Percentiles rank a stretch among this genome's conserved stretches.
phyloP scores from a whole-genome alignment of 768 basidiomycete species.

The Leccinum longicurvipes region DNA sequence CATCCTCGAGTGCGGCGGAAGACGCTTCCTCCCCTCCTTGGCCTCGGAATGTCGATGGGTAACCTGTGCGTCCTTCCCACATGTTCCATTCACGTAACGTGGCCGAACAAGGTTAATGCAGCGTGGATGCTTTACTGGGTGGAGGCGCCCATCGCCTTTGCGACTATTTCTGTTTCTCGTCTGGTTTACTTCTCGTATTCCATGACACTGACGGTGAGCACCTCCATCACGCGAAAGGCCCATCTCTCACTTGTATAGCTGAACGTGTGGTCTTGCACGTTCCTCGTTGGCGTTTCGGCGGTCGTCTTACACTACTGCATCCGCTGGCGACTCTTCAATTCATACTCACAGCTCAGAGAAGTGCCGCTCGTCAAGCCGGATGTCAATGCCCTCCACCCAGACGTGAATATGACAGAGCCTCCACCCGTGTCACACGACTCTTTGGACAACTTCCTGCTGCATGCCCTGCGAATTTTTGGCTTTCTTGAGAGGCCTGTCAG shows the following conservation, averaged over 20 bases:
- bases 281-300: slow-evolving; percentile 65
- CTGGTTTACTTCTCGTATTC: slow-evolving; percentile 85
- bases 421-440: slow-evolving; percentile 90
- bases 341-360: slow-evolving; percentile 74
- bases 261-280: slow-evolving; percentile 87
- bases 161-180: slow-evolving; percentile 79
- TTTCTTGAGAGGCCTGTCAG: slow-evolving; percentile 94
- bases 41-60: slow-evolving; percentile 88
- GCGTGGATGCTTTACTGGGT: slow-evolving; percentile 83
- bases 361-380: slow-evolving; percentile 80
- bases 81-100: not conserved
- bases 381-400: slow-evolving; percentile 85
- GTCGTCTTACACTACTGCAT: slow-evolving; percentile 81
- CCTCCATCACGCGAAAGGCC: not conserved
- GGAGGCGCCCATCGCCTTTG: slow-evolving; percentile 69
- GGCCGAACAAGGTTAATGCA: slow-evolving; percentile 27
- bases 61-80: slow-evolving; percentile 51
- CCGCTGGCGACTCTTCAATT: slow-evolving; percentile 75
- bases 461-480: slow-evolving; percentile 95
- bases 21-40: slow-evolving; percentile 72
- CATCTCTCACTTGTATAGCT: slow-evolving; percentile 47
- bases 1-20: slow-evolving; percentile 32
- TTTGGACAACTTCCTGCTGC: slow-evolving; percentile 91
- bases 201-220: slow-evolving; percentile 77
- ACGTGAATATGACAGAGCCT: slow-evolving; percentile 75